A percentile compares a stretch with the other conserved stretches of the same genome.
Evolutionary conservation across 371 early-diverging fungal genomes (phyloP).

Genomic region (Apophysomyces trapeziformis): DNA sequence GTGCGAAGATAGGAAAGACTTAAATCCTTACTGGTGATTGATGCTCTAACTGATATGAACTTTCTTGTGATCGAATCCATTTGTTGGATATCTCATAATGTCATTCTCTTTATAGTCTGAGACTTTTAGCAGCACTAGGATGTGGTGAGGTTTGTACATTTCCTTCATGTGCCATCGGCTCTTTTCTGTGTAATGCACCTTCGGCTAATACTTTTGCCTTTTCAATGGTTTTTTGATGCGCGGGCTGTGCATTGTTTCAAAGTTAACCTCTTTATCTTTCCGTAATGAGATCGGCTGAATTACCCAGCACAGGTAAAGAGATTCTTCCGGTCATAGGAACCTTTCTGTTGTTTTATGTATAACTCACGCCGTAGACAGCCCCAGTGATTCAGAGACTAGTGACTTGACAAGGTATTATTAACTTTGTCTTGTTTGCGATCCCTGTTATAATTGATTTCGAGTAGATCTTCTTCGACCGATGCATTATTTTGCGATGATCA

Average conservation of each 20-base stretch:
- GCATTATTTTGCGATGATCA: neutral
- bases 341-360: neutral
- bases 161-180: too few relatives aligned
- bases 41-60: too few relatives aligned
- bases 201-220: neutral
- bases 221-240: neutral
- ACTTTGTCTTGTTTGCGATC: neutral
- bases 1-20: too few relatives aligned
- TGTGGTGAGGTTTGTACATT: too few relatives aligned
- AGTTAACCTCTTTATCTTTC: neutral
- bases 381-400: neutral
- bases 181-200: neutral
- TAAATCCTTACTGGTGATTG: too few relatives aligned
- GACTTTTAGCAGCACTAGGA: too few relatives aligned
- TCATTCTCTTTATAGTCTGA: too few relatives aligned
- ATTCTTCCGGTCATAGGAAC: neutral
- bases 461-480: neutral
- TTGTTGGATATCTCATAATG: too few relatives aligned
- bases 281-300: neutral
- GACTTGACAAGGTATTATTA: constrained; percentile 1
- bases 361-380: constrained; percentile 6
- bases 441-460: neutral
- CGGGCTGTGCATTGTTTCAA: neutral
- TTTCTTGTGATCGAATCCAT: too few relatives aligned
- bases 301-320: neutral